These are phyloP conservation scores for Lanmaoa pseudosensibilis DNA, from an alignment of 768 basidiomycete genomes.

Conservation along the genomic window DNA sequence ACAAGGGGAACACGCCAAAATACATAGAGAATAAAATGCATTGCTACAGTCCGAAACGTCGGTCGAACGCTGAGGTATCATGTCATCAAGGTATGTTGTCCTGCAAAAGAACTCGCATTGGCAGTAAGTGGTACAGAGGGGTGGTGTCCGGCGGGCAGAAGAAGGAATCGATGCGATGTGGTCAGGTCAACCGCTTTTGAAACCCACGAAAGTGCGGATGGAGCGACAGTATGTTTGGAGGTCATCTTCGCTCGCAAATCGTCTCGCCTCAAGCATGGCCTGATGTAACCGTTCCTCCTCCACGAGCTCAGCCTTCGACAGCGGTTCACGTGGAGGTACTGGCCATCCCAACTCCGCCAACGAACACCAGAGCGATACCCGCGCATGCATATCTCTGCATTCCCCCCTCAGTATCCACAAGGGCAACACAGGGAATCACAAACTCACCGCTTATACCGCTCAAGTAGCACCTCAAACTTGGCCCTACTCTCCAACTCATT, in stretches of 20 bases:
- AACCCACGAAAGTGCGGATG: constrained; percentile 61
- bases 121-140: neutral
- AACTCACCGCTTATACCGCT: constrained; percentile 55
- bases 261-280: constrained; percentile 59
- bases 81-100: constrained; percentile 28
- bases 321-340: constrained; percentile 57
- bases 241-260: constrained; percentile 52
- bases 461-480: constrained; percentile 59
- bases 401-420: neutral
- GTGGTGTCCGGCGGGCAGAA: neutral
- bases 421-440: neutral
- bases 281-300: constrained; percentile 64
- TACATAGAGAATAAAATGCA: constrained; percentile 28
- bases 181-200: constrained; percentile 39
- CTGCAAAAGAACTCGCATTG: constrained; percentile 5
- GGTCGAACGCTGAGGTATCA: constrained; percentile 18
- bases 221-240: constrained; percentile 55
- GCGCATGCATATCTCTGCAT: constrained; percentile 62
- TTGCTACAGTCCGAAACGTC: constrained; percentile 21
- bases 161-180: neutral
- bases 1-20: constrained; percentile 6
- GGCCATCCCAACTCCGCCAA: constrained; percentile 57
- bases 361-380: constrained; percentile 65
- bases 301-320: constrained; percentile 67
- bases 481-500: constrained; percentile 55